These are phyloP conservation scores for Houttuynia cordata DNA, from an alignment of 164 flowering plant genomes.

Conservation along the genomic window DNA sequence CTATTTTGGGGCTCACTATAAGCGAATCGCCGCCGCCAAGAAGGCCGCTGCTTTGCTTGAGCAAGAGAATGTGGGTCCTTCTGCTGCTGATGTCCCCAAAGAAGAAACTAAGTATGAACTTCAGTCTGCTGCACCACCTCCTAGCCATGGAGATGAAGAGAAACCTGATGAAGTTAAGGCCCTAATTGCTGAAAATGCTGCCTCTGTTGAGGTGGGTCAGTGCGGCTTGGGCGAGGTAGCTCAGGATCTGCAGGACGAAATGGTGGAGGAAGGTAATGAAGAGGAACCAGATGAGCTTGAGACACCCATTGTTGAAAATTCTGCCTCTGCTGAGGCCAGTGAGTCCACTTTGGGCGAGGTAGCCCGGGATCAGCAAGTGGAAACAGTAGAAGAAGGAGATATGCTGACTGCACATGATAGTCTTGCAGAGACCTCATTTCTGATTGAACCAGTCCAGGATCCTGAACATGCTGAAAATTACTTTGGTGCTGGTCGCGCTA, in stretches of 20 bases:
- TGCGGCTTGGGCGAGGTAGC: too few species aligned
- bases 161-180: constrained; percentile 5
- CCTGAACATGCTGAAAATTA: constrained; percentile 12
- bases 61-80: constrained; percentile 18
- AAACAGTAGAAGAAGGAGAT: constrained; percentile 13
- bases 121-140: background rate
- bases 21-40: too few species aligned
- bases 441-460: too few species aligned
- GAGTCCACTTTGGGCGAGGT: background rate
- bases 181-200: constrained; percentile 1
- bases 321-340: too few species aligned
- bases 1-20: too few species aligned
- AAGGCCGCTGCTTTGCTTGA: too few species aligned
- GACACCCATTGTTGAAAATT: too few species aligned
- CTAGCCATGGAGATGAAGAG: constrained; percentile 4
- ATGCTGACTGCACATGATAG: constrained; percentile 6
- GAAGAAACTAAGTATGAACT: background rate
- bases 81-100: constrained; percentile 4
- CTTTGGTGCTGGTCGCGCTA: background rate
- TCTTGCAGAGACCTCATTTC: too few species aligned
- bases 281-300: too few species aligned
- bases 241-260: too few species aligned
- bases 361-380: background rate
- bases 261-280: too few species aligned
- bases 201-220: constrained; percentile 6